Base-by-base conservation (phyloP, 2,329 filamentous ascomycete genomes). In the Alternaria sp. region DNA sequence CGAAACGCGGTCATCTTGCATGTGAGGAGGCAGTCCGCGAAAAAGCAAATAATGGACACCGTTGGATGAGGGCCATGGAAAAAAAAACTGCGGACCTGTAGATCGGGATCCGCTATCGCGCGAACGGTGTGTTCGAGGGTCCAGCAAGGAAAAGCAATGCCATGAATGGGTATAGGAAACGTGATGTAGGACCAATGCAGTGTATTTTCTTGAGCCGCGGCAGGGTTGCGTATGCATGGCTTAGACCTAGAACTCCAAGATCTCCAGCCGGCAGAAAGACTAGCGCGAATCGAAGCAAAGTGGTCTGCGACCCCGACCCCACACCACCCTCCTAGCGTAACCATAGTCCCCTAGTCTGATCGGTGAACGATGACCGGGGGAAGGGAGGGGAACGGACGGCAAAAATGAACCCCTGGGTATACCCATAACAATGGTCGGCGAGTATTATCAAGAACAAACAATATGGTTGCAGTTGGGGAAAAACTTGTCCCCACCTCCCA, bases 71-170 rank as follows among this genome's bases (percentile, higher is more conserved):
- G 52, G 31, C 33, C 11, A 37, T 17, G 48, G 54, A 44, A 23
- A 14, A 14, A 7, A 17, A 2, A 6, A 14, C 54, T 40, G 39
- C 33, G 37, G 34, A 26, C 54, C 40, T 45, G 17, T 31, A 29
- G 14, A 37, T 24, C 39, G 13, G 29, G 24, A 33, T 48, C 21
- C 13, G 14, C 21, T 23, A 33, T 40, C 45, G 54, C 48, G 14
- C 33, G 54, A 56, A 56, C 54, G 48, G 48, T 52, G 26, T 52
- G 44, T 39, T 41, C 50, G 26, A 51, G 54, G 40, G 31, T 37
- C 42, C 21, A 24, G 42, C 31, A 31, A 28, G 10, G 14, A 24
- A 52, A 42, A 52, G 51, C 49, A 56, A 52, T 36, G 13, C 21
- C 10, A 33, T 5, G 2, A 5, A 34, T 48, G 44, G 44, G 29